Base-by-base conservation (phyloP, 306 rosid species). In the Medicago ruthenica region DNA sequence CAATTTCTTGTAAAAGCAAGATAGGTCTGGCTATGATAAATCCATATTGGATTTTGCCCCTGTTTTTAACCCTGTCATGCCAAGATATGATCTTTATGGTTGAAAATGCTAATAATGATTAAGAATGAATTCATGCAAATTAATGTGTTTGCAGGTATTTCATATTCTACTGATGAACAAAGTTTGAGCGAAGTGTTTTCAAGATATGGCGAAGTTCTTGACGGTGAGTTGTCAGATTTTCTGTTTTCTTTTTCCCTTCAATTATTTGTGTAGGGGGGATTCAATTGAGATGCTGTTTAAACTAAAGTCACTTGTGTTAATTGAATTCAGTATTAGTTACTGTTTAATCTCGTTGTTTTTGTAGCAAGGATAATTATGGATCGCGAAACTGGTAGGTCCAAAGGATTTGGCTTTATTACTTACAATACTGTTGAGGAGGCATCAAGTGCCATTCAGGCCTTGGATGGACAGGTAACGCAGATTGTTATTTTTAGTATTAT, bases 401-500 rank as follows among this genome's bases (percentile, higher is more conserved):
- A 93, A 80, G 99, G 99, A 45, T 96, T 87, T 85, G 98, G 90
- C 17, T 96, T 96, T 75, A 39, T 96, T 45, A 92, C 97, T 4
- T 96, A 50, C 81, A 62, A 73, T 71, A 77, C 91, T 4, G 81
- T 66, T 24, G 99, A 90, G 78, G 98, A 87, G 55, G 99, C 99
- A 37, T 84, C 96, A 39, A 90, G 90, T 85, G 98, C 99, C 24
- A 77, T 90, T 47, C 96, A 92, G 81, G 96, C 96, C 27, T 76
- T 92, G 83, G 96, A 92, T 71, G 90, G 92, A 51, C 91, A 92
- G 97, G 99, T 96, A 88, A 39, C 18, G 44, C 42, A 40, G 65
- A 37, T 67, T 41, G 5, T 48, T 53, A 10, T 34, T 71, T 17
- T 50, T 58, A 10, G 73, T 70, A 54, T 67, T 71, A 42, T 31